Evolutionary conservation across 352 stramenopile species (phyloP).

Genomic region (Phytophthora sp.): DNA sequence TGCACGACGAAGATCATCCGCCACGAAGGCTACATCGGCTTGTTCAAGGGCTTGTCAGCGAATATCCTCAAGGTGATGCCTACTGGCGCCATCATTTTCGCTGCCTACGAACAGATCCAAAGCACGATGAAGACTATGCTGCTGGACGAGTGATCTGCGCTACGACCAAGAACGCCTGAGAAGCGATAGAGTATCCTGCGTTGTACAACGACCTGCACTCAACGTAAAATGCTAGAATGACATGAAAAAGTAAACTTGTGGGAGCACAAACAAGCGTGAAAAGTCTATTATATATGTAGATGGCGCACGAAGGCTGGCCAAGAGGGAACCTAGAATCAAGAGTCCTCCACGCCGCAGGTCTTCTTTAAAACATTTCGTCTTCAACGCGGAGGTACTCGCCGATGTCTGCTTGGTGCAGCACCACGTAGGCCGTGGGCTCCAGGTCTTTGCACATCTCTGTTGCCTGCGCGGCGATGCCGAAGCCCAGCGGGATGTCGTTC

Average conservation of each 20-base stretch:
- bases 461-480: slow-evolving; percentile 97
- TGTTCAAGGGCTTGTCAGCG: slow-evolving; percentile 96
- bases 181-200: slow-evolving; percentile 34
- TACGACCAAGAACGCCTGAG: slow-evolving; percentile 5
- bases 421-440: slow-evolving; percentile 96
- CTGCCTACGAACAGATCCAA: slow-evolving; percentile 86
- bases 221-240: slow-evolving; percentile 8
- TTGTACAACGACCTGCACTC: slow-evolving; percentile 21
- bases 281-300: slow-evolving; percentile 70
- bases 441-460: slow-evolving; percentile 96
- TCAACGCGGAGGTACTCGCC: slow-evolving; percentile 99
- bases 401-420: slow-evolving; percentile 99
- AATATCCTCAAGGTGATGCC: slow-evolving; percentile 97
- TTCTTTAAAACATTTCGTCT: slow-evolving; percentile 96
- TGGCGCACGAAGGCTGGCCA: slow-evolving; percentile 22
- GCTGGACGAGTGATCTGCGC: slow-evolving; percentile 46
- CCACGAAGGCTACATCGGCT: slow-evolving; percentile 91
- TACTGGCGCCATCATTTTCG: slow-evolving; percentile 95
- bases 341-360: not conserved
- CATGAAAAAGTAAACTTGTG: slow-evolving; percentile 17
- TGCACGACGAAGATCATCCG: slow-evolving; percentile 91
- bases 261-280: slow-evolving; percentile 39
- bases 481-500: slow-evolving; percentile 98
- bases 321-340: not conserved
- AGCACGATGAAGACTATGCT: slow-evolving; percentile 53